Percentiles rank a stretch among this genome's conserved stretches.
These are phyloP conservation scores for Xylaria sp. DNA, from an alignment of 2,329 filamentous ascomycete species.

Conservation along the genomic window DNA sequence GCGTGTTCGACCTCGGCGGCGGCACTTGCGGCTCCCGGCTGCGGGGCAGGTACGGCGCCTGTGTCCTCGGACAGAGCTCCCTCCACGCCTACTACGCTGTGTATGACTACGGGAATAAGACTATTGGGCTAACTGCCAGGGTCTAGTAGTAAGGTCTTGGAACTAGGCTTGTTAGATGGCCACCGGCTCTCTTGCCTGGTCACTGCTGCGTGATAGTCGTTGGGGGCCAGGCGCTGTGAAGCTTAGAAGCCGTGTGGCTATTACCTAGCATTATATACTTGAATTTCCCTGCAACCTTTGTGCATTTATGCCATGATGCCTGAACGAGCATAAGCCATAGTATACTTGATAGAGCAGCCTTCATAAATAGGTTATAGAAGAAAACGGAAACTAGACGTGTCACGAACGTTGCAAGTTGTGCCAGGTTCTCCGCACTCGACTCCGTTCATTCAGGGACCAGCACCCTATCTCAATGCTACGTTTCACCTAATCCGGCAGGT, in stretches of 20 bases:
- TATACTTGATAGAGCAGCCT: too few relatives aligned
- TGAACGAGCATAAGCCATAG: background rate
- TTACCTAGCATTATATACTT: too few relatives aligned
- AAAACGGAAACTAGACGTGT: background rate
- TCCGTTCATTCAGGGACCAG: background rate
- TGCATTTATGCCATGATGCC: too few relatives aligned
- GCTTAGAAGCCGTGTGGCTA: too few relatives aligned
- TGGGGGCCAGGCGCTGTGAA: too few relatives aligned
- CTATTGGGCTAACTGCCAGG: background rate
- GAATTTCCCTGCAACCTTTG: too few relatives aligned
- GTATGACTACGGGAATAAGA: background rate
- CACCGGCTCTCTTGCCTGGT: background rate
- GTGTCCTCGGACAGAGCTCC: background rate
- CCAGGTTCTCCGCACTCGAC: slow-evolving; percentile 19
- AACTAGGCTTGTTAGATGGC: background rate
- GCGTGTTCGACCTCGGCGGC: background rate
- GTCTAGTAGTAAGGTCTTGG: background rate
- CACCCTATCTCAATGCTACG: slow-evolving; percentile 13
- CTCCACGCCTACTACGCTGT: background rate
- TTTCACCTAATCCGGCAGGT: slow-evolving; percentile 33
- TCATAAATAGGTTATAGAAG: too few relatives aligned
- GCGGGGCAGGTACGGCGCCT: background rate
- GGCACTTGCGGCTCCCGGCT: background rate
- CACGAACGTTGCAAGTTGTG: background rate
- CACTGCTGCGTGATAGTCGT: background rate